phyloP scores from a whole-genome alignment of 2,329 filamentous ascomycete genomes.

The Fusarium guadeloupense region DNA sequence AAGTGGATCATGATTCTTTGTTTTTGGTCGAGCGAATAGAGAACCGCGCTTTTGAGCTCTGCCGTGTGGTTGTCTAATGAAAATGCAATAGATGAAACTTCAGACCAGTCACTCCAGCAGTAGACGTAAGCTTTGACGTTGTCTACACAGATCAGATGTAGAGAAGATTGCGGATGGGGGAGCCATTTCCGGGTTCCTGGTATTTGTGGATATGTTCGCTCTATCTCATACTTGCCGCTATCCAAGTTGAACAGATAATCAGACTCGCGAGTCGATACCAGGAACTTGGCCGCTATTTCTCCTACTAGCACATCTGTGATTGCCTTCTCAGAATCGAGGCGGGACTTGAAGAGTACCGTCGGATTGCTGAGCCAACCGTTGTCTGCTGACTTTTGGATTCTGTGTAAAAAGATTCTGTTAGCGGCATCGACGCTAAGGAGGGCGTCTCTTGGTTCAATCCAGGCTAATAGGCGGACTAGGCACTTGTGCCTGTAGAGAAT shows the following conservation, averaged over 20 bases:
- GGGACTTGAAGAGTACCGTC: constrained; percentile 29
- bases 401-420: constrained; percentile 37
- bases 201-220: constrained; percentile 1
- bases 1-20: constrained; percentile 26
- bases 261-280: constrained; percentile 46
- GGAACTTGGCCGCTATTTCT: constrained; percentile 41
- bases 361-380: constrained; percentile 15
- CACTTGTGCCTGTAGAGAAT: constrained; percentile 45
- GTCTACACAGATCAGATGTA: constrained; percentile 45
- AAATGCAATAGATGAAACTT: constrained; percentile 26
- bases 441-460: constrained; percentile 35
- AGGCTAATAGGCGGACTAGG: constrained; percentile 42
- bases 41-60: constrained; percentile 37
- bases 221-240: constrained; percentile 32
- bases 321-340: constrained; percentile 36
- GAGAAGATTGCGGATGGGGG: constrained; percentile 30
- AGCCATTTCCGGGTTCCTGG: constrained; percentile 32
- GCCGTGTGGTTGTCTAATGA: constrained; percentile 9
- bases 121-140: constrained; percentile 36
- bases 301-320: constrained; percentile 42
- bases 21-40: constrained; percentile 27
- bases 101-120: constrained; percentile 44
- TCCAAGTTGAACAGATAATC: constrained; percentile 45
- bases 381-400: constrained; percentile 19
- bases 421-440: constrained; percentile 45